phyloP scores from a whole-genome alignment of 2,329 filamentous ascomycete genomes.

The Alternaria triticina region DNA sequence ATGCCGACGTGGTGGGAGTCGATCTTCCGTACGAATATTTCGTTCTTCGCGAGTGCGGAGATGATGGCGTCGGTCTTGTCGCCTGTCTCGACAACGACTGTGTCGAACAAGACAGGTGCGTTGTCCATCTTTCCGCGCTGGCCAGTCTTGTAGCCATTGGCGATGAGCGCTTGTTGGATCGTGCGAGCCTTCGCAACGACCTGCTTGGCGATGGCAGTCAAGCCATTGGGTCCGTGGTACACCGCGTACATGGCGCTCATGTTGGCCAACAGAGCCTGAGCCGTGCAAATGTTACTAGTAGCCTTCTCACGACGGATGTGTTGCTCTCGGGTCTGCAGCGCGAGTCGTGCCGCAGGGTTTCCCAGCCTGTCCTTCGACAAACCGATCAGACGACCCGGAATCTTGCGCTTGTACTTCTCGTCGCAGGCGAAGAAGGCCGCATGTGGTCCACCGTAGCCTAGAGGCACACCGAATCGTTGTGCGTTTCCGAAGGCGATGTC shows the following conservation, averaged over 20 bases:
- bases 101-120: slow-evolving; percentile 75
- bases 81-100: slow-evolving; percentile 68
- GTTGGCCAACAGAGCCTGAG: slow-evolving; percentile 90
- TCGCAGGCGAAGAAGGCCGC: slow-evolving; percentile 93
- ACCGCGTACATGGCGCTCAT: slow-evolving; percentile 95
- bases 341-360: slow-evolving; percentile 78
- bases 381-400: slow-evolving; percentile 88
- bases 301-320: slow-evolving; percentile 96
- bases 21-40: slow-evolving; percentile 68
- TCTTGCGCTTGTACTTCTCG: slow-evolving; percentile 92
- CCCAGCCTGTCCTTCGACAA: slow-evolving; percentile 90
- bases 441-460: slow-evolving; percentile 93
- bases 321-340: slow-evolving; percentile 92
- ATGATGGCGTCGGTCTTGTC: slow-evolving; percentile 60
- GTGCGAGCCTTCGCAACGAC: slow-evolving; percentile 74
- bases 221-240: slow-evolving; percentile 85
- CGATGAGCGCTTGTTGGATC: slow-evolving; percentile 68
- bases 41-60: slow-evolving; percentile 57
- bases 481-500: slow-evolving; percentile 94
- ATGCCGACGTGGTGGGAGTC: slow-evolving; percentile 69
- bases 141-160: slow-evolving; percentile 68
- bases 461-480: slow-evolving; percentile 88
- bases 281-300: slow-evolving; percentile 96
- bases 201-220: slow-evolving; percentile 82
- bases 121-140: slow-evolving; percentile 63